phyloP scores from a whole-genome alignment of 2,329 filamentous ascomycete genomes.

The Colletotrichum aenigma region DNA sequence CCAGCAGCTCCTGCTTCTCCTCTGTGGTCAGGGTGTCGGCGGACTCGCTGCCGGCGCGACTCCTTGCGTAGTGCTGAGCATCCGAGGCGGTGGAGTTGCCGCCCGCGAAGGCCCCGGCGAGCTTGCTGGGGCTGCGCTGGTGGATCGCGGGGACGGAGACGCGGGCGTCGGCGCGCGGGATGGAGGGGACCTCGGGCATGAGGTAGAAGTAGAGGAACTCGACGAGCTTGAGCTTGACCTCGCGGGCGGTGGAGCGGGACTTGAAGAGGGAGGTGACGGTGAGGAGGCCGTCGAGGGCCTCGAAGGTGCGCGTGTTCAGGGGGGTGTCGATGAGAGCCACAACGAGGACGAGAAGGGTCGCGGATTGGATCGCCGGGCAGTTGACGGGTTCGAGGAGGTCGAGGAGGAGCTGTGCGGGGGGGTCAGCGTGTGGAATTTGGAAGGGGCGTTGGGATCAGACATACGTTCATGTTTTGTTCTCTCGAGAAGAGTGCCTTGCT shows the following conservation, averaged over 20 bases:
- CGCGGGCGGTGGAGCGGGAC: constrained; percentile 79
- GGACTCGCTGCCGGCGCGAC: constrained; percentile 38
- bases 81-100: constrained; percentile 30
- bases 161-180: constrained; percentile 51
- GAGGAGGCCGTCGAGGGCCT: constrained; percentile 87
- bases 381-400: constrained; percentile 93
- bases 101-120: constrained; percentile 60
- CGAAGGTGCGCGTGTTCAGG: constrained; percentile 88
- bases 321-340: constrained; percentile 87
- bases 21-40: constrained; percentile 68
- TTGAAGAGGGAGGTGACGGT: constrained; percentile 95
- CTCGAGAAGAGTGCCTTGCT: constrained; percentile 86
- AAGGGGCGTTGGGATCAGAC: constrained; percentile 24
- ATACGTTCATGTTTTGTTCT: constrained; percentile 92
- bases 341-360: constrained; percentile 88
- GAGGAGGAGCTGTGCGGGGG: constrained; percentile 69
- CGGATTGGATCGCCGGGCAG: constrained; percentile 88
- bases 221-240: constrained; percentile 94
- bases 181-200: constrained; percentile 81
- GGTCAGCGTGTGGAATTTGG: not conserved
- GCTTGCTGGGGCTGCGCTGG: constrained; percentile 72
- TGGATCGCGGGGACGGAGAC: constrained; percentile 56
- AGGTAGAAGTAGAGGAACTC: constrained; percentile 99
- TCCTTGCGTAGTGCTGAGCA: constrained; percentile 32
- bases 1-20: constrained; percentile 82